A percentile compares a stretch with the other conserved stretches of the same genome.
These are phyloP conservation scores for Calendula officinalis DNA, from an alignment of 129 eudicot species.

Conservation along the genomic window DNA sequence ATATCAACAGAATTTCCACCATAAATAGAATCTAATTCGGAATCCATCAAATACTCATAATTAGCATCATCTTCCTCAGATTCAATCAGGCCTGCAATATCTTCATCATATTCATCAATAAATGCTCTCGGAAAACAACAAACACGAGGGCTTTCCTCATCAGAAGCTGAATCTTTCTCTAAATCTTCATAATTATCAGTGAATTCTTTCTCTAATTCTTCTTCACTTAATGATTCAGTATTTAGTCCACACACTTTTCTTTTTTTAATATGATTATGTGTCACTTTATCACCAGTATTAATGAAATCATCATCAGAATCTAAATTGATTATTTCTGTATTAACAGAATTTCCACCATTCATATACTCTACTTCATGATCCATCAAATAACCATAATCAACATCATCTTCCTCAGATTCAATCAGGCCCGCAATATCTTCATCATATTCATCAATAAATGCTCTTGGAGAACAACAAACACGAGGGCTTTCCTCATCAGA, in stretches of 20 bases:
- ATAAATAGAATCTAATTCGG: too few species aligned
- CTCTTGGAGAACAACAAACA: background rate
- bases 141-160: background rate
- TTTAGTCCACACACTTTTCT: background rate
- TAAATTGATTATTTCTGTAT: background rate
- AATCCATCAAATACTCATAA: too few species aligned
- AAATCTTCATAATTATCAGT: background rate
- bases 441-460: too few species aligned
- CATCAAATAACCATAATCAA: background rate
- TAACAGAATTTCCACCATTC: slow-evolving; percentile 1
- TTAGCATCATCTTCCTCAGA: too few species aligned
- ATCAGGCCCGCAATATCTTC: too few species aligned
- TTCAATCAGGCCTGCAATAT: too few species aligned
- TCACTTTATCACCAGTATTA: background rate
- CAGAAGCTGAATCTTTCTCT: too few species aligned
- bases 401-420: background rate
- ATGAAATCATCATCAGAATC: slow-evolving; percentile 1
- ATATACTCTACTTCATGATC: background rate
- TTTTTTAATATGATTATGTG: background rate
- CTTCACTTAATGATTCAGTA: background rate
- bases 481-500: background rate
- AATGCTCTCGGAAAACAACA: background rate
- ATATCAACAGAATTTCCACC: too few species aligned
- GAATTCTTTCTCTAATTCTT: background rate
- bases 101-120: too few species aligned